These are phyloP conservation scores for Aureococcus anophagefferens DNA, from an alignment of 108 stramenopile genomes.

Conservation along the genomic window DNA sequence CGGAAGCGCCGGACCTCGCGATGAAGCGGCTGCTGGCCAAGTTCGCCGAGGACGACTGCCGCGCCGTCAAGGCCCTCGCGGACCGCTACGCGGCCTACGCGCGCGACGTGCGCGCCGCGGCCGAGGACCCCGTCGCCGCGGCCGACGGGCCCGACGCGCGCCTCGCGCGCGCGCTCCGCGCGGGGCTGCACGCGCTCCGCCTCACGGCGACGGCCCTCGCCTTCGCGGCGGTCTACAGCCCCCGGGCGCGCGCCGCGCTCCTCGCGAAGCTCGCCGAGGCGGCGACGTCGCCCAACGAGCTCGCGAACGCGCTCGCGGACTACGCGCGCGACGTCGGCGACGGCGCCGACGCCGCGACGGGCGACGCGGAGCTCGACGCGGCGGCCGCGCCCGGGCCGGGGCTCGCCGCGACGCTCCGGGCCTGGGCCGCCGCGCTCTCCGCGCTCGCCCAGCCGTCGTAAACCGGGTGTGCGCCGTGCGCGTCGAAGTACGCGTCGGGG, in stretches of 20 bases:
- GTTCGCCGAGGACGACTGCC: conserved; percentile 29
- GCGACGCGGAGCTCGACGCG: too few species aligned
- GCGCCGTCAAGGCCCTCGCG: conserved; percentile 26
- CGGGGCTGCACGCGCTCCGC: not conserved
- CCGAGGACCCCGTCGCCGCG: not conserved
- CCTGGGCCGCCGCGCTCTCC: too few species aligned
- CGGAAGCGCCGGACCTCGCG: not conserved
- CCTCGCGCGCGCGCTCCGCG: not conserved
- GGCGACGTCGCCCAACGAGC: not conserved
- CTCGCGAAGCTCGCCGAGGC: not conserved
- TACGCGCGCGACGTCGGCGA: not conserved
- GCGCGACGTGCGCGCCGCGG: not conserved
- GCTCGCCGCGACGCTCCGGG: too few species aligned
- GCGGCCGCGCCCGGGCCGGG: too few species aligned
- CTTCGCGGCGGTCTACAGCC: not conserved
- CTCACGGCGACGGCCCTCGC: not conserved
- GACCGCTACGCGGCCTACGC: conserved; percentile 20
- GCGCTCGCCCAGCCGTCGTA: too few species aligned
- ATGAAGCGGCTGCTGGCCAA: conserved; percentile 24
- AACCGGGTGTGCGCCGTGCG: too few species aligned
- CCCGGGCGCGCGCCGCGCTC: not conserved
- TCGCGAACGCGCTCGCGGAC: not conserved
- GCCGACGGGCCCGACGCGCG: too few species aligned
- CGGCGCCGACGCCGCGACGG: not conserved
- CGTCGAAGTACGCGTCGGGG: too few species aligned